phyloP scores from a whole-genome alignment of 495 filamentous ascomycete species.

The Neurospora sublineolata region DNA sequence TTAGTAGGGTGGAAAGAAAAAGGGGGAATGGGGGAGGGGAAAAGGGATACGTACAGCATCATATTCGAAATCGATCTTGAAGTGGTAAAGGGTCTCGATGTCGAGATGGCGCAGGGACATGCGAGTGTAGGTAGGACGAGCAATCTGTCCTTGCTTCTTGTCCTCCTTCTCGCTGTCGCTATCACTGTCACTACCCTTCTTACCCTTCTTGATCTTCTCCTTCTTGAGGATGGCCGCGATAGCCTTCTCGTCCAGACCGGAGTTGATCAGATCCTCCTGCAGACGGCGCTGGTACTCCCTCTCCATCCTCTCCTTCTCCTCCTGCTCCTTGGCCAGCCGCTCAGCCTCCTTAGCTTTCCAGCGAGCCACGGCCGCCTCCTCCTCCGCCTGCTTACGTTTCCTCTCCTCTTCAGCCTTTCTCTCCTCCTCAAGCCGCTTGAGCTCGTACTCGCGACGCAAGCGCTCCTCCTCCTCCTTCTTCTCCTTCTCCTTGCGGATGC shows the following conservation, averaged over 20 bases:
- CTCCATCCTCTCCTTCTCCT: constrained; percentile 37
- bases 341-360: constrained; percentile 45
- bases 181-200: constrained; percentile 18
- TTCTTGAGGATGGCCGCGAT: constrained; percentile 42
- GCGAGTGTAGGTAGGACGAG: constrained; percentile 42
- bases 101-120: constrained; percentile 46
- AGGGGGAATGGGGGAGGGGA: background rate
- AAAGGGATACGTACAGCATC: constrained; percentile 31
- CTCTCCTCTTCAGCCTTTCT: constrained; percentile 32
- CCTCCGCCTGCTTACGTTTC: constrained; percentile 37
- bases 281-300: constrained; percentile 39
- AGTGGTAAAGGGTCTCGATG: constrained; percentile 40
- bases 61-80: constrained; percentile 40
- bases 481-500: constrained; percentile 31
- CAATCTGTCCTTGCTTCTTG: constrained; percentile 6
- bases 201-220: constrained; percentile 32
- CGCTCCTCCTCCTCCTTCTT: constrained; percentile 34
- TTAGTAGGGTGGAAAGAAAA: constrained; percentile 13
- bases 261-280: constrained; percentile 37
- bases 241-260: constrained; percentile 39
- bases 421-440: constrained; percentile 49
- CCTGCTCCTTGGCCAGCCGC: constrained; percentile 31
- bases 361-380: constrained; percentile 44
- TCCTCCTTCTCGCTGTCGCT: constrained; percentile 13
- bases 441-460: constrained; percentile 39